Conservation (phyloP, 441 rosid species). For the Croton setiger region DNA sequence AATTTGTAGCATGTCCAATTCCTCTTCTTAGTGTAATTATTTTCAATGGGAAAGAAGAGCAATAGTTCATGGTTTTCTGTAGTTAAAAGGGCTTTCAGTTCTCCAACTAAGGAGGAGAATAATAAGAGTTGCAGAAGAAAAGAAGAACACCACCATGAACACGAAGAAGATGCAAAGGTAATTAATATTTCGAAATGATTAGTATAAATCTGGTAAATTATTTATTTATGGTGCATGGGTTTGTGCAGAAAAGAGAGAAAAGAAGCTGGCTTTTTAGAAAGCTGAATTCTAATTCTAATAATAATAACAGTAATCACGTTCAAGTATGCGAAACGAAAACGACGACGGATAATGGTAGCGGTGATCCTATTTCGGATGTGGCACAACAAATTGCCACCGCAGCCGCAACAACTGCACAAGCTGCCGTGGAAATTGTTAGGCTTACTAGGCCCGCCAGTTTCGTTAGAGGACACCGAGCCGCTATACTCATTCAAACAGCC, state of each 20-base stretch:
- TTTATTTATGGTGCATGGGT: neutral
- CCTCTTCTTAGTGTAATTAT: neutral
- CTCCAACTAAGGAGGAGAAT: constrained; percentile 48
- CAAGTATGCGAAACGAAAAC: constrained; percentile 26
- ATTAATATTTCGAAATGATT: neutral
- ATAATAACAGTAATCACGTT: constrained; percentile 3
- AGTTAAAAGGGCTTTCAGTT: constrained; percentile 86
- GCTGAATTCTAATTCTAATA: constrained; percentile 13
- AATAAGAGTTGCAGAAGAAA: constrained; percentile 31
- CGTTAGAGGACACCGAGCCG: constrained; percentile 48
- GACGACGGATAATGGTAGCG: neutral
- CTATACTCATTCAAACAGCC: constrained; percentile 72
- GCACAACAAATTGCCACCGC: constrained; percentile 41
- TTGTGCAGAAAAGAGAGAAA: constrained; percentile 68
- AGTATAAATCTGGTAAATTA: neutral
- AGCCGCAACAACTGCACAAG: constrained; percentile 42
- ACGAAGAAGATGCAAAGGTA: constrained; percentile 78
- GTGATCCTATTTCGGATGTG: constrained; percentile 32
- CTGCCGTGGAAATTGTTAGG: constrained; percentile 39
- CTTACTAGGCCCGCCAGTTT: constrained; percentile 35
- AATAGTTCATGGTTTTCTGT: constrained; percentile 75
- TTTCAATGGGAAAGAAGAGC: constrained; percentile 57
- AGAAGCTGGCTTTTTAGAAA: constrained; percentile 81
- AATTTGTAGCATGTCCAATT: neutral
- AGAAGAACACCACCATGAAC: constrained; percentile 39